These are phyloP conservation scores for Phialophora chinensis DNA, from an alignment of 2,329 filamentous ascomycete genomes.

Conservation along the genomic window DNA sequence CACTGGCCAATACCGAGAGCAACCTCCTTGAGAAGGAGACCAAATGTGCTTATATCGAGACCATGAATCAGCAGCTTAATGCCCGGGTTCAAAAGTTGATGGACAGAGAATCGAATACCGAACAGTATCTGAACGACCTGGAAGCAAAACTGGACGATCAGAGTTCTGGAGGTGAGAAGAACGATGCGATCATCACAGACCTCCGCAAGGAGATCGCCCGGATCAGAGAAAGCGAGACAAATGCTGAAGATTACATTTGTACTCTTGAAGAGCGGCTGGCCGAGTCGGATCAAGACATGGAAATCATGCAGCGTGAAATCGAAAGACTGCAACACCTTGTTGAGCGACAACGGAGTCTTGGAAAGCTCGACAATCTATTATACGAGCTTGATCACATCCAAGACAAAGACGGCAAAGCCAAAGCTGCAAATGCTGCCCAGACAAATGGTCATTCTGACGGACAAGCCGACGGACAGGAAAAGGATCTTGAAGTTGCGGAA, in stretches of 20 bases:
- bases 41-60: slow-evolving; percentile 90
- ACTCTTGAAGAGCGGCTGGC: slow-evolving; percentile 93
- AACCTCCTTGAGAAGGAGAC: slow-evolving; percentile 89
- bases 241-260: slow-evolving; percentile 95
- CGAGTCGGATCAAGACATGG: slow-evolving; percentile 92
- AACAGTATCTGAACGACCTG: slow-evolving; percentile 89
- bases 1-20: slow-evolving; percentile 83
- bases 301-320: slow-evolving; percentile 96
- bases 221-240: slow-evolving; percentile 85
- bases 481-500: slow-evolving; percentile 52
- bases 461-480: slow-evolving; percentile 49
- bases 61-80: slow-evolving; percentile 87
- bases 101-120: slow-evolving; percentile 89
- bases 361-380: slow-evolving; percentile 89
- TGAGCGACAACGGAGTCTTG: slow-evolving; percentile 91
- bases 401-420: slow-evolving; percentile 57
- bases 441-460: slow-evolving; percentile 48
- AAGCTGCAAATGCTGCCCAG: slow-evolving; percentile 42
- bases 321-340: slow-evolving; percentile 93
- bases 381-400: slow-evolving; percentile 85
- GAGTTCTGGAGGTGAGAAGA: slow-evolving; percentile 90
- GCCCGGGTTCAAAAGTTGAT: slow-evolving; percentile 87
- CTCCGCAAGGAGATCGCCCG: slow-evolving; percentile 89
- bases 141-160: slow-evolving; percentile 90
- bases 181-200: slow-evolving; percentile 80